Evolutionary conservation across 495 filamentous ascomycete species (phyloP).

Genomic region (Bacidia gigantensis): DNA sequence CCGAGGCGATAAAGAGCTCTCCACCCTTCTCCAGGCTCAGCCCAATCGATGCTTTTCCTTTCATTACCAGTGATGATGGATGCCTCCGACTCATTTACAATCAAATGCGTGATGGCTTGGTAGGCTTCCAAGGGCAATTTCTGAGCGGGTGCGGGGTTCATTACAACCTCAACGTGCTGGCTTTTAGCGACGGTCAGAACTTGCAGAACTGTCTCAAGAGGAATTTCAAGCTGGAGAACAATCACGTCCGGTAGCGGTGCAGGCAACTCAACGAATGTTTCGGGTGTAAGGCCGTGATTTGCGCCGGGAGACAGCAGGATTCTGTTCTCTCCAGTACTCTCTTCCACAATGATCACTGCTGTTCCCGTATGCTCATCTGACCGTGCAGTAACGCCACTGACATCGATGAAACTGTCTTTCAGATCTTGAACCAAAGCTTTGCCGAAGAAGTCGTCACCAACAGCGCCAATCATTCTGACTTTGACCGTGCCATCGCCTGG

Average conservation of each 20-base stretch:
- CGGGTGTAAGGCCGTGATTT: constrained; percentile 42
- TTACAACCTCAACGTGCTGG: constrained; percentile 43
- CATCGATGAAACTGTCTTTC: constrained; percentile 47
- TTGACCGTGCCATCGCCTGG: constrained; percentile 26
- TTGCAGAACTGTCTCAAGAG: constrained; percentile 52
- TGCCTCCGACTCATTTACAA: constrained; percentile 89
- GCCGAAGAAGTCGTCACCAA: constrained; percentile 59
- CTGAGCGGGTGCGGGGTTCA: constrained; percentile 79
- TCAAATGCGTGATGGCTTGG: constrained; percentile 54
- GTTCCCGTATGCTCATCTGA: constrained; percentile 54
- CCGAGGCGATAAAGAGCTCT: constrained; percentile 48
- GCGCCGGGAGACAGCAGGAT: constrained; percentile 74
- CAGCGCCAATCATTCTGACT: constrained; percentile 72
- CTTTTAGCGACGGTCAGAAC: constrained; percentile 42
- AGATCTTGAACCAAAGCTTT: constrained; percentile 32
- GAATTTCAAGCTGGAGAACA: constrained; percentile 83
- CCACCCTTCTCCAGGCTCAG: constrained; percentile 26
- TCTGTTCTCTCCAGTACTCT: constrained; percentile 65
- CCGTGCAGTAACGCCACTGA: constrained; percentile 34
- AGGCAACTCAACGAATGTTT: constrained; percentile 28
- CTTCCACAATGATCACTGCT: constrained; percentile 75
- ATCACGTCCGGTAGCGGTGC: constrained; percentile 46
- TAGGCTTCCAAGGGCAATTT: constrained; percentile 55
- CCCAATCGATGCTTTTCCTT: constrained; percentile 34
- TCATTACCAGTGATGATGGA: constrained; percentile 41